Evolutionary conservation across 768 basidiomycete genomes (phyloP).

Genomic region (Lyophyllum semitale): DNA sequence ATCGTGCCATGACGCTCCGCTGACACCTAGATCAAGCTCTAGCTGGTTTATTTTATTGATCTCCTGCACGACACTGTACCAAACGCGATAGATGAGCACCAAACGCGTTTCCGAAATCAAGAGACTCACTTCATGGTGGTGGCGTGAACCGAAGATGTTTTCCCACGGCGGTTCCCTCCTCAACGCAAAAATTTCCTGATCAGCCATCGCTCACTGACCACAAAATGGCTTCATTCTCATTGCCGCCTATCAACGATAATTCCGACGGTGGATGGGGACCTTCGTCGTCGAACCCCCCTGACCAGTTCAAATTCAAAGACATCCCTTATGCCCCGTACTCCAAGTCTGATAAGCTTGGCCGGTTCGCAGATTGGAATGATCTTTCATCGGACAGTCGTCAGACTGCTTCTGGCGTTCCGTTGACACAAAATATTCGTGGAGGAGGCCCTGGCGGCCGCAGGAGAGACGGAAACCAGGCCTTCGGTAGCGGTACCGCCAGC

Average conservation of each 20-base stretch:
- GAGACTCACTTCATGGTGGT: conserved; percentile 69
- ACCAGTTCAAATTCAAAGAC: conserved; percentile 96
- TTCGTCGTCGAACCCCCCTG: conserved; percentile 74
- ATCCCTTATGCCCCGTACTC: conserved; percentile 99
- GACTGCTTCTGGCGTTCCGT: conserved; percentile 47
- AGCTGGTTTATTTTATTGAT: conserved; percentile 92
- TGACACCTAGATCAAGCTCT: conserved; percentile 78
- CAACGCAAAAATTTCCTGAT: conserved; percentile 29
- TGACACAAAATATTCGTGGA: conserved; percentile 50
- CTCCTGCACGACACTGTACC: conserved; percentile 82
- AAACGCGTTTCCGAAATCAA: conserved; percentile 1
- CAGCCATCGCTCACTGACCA: conserved; percentile 11
- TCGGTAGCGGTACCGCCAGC: conserved; percentile 86
- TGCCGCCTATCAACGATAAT: conserved; percentile 89
- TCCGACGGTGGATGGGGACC: conserved; percentile 95
- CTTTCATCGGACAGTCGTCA: conserved; percentile 65
- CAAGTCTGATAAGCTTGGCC: conserved; percentile 97
- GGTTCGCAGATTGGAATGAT: conserved; percentile 98
- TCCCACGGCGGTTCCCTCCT: conserved; percentile 35
- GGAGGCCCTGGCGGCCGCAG: conserved; percentile 56
- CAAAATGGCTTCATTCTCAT: conserved; percentile 76
- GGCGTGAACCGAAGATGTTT: conserved; percentile 27
- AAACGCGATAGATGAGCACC: conserved; percentile 9
- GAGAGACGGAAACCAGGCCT: conserved; percentile 80
- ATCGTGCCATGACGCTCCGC: conserved; percentile 89